phyloP scores from a whole-genome alignment of 371 early-diverging fungal species.

The Syncephalis plumigaleata region DNA sequence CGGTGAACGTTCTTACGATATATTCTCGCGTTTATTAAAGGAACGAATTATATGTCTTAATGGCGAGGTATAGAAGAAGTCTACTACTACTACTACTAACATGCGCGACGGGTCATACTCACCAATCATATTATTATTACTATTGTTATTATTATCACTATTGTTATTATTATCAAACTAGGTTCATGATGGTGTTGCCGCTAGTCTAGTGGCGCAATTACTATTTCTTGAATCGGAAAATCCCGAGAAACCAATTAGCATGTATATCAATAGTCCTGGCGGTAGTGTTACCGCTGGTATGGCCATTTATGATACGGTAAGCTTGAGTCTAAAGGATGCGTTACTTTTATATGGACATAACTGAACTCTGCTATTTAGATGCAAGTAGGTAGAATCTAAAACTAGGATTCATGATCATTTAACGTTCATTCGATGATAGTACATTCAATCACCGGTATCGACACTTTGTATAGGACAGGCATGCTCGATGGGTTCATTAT shows the following conservation, averaged over 20 bases:
- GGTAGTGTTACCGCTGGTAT: conserved; percentile 91
- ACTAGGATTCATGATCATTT: background rate
- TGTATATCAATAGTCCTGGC: conserved; percentile 95
- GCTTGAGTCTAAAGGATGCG: conserved; percentile 19
- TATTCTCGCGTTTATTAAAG: conserved; percentile 88
- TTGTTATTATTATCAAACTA: conserved; percentile 4
- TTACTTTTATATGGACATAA: conserved; percentile 1
- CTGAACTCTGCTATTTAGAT: conserved; percentile 6
- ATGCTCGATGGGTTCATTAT: conserved; percentile 93
- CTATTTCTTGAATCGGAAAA: conserved; percentile 91
- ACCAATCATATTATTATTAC: background rate
- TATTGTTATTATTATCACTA: background rate
- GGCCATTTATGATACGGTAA: conserved; percentile 76
- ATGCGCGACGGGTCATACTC: too few species aligned
- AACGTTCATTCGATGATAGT: conserved; percentile 23
- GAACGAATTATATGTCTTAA: conserved; percentile 92
- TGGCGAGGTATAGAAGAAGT: conserved; percentile 58
- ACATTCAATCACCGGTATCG: conserved; percentile 79
- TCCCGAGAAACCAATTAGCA: conserved; percentile 75
- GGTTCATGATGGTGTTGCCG: conserved; percentile 67
- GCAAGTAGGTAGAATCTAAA: conserved; percentile 6
- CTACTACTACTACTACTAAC: too few species aligned
- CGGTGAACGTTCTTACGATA: conserved; percentile 83
- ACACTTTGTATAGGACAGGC: conserved; percentile 95
- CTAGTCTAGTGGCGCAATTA: conserved; percentile 84